These are phyloP conservation scores for Scutellaria baicalensis DNA, from an alignment of 257 asterid species.

Conservation along the genomic window DNA sequence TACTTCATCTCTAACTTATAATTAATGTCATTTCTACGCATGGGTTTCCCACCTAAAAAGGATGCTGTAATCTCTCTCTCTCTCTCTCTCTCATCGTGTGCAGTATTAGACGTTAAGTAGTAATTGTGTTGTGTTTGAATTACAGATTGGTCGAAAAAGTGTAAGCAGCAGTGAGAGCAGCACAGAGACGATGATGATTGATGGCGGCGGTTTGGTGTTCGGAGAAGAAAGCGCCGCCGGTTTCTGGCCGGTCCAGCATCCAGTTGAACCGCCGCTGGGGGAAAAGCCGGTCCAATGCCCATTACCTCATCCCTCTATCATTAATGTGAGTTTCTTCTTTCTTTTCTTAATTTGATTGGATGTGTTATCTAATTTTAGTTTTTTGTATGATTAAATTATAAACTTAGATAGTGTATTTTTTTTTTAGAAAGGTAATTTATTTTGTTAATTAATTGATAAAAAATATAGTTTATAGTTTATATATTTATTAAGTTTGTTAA, in stretches of 20 bases:
- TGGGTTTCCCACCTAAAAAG: background rate
- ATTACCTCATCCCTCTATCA: constrained; percentile 12
- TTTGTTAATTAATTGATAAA: too few species aligned
- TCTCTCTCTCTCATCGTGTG: background rate
- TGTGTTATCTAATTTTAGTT: too few species aligned
- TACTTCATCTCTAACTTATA: background rate
- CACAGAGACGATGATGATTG: background rate
- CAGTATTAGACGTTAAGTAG: background rate
- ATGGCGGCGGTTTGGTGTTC: background rate
- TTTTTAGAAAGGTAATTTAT: too few species aligned
- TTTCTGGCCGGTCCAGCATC: constrained; percentile 20
- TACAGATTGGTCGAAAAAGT: constrained; percentile 5
- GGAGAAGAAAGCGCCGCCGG: constrained; percentile 1
- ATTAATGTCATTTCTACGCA: constrained; percentile 14
- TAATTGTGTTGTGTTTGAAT: background rate
- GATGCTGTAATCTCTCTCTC: background rate
- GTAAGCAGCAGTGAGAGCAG: constrained; percentile 2
- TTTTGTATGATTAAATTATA: too few species aligned
- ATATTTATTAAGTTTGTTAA: too few species aligned
- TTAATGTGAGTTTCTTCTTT: background rate
- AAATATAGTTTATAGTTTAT: too few species aligned
- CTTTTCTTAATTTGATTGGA: background rate
- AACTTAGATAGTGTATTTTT: too few species aligned
- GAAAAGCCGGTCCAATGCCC: constrained; percentile 21
- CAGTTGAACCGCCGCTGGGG: constrained; percentile 17